Evolutionary conservation across 2,329 filamentous ascomycete species (phyloP), one percentile per base, ranked within the genome.

Genomic region (Sarocladium strictum): DNA sequence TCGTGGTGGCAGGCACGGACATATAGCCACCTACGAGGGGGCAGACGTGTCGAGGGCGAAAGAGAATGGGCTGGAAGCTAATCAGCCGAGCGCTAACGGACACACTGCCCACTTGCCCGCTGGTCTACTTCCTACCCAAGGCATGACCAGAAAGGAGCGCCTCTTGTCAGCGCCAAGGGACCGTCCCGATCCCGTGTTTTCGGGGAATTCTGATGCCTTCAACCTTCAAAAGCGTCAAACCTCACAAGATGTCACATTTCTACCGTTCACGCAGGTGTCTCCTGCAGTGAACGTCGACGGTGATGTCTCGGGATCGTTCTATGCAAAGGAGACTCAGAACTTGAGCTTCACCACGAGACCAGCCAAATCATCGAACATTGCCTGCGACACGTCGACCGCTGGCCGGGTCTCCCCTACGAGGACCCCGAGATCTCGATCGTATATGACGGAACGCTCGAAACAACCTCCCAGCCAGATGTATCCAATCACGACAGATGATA

Each of bases 281-380:
- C 7, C 43, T 29, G 24, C n/a, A 7, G 5, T 12, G 14, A 11
- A 10, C 21, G 5, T 21, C 9, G 17, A n/a, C 4, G 21, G 5
- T n/a, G 4, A 21, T 10, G 14, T 3, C 14, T 27, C 19, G 6
- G 5, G 24, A 17, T 29, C 35, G 15, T 6, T 51, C 7, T 35
- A 51, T 15, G 47, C 27, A 14, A 27, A 51, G 21, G n/a, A 6
- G 29, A 51, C 35, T 17, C 37, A 17, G 27, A 51, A 37, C 21
- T 51, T 51, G 10, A 51, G 47, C 19, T 51, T 37, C 47, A 51
- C 47, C 4, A 24, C 26, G 27, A 33, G 32, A 35, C 47, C 43
- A 47, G 43, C n/a, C 7, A 23, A 5, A 23, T n/a, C 24, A 23
- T 26, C 43, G 43, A n/a, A 47, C 21, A 17, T 23, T 3, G 21